phyloP scores from a whole-genome alignment of 2,329 filamentous ascomycete genomes.

The Neurospora sp. region DNA sequence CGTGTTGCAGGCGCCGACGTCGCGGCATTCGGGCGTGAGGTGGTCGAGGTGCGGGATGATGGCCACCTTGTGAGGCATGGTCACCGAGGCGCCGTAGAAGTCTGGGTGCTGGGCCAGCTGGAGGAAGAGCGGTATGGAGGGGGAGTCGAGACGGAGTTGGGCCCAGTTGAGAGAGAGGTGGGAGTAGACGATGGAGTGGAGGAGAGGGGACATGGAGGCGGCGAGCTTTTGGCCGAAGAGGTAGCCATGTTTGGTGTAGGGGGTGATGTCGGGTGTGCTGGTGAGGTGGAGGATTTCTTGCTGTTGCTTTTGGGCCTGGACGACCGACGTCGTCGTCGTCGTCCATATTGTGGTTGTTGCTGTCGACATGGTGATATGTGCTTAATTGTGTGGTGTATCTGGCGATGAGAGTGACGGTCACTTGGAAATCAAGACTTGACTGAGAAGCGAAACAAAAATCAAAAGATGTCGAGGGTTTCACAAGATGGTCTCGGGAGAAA shows the following conservation, averaged over 20 bases:
- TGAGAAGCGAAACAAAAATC: not conserved
- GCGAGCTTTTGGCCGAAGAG: conserved; percentile 49
- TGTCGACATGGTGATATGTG: not conserved
- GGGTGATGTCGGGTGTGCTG: conserved; percentile 11
- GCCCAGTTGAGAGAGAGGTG: conserved; percentile 40
- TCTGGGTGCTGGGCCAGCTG: conserved; percentile 43
- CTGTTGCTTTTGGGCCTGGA: conserved; percentile 2
- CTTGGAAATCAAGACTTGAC: not conserved
- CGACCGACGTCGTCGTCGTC: not conserved
- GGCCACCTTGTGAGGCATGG: conserved; percentile 76
- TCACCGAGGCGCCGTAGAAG: conserved; percentile 63
- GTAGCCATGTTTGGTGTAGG: conserved; percentile 38
- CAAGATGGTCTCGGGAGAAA: not conserved
- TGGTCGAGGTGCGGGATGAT: conserved; percentile 67
- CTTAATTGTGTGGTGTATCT: not conserved
- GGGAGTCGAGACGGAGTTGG: conserved; percentile 43
- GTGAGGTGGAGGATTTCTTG: conserved; percentile 1
- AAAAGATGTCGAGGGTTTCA: not conserved
- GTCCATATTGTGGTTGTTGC: not conserved
- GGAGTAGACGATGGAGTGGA: conserved; percentile 45
- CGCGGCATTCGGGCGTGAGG: conserved; percentile 60
- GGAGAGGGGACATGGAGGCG: conserved; percentile 44
- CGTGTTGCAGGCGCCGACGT: conserved; percentile 73
- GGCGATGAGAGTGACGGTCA: not conserved
- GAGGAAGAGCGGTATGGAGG: conserved; percentile 38